Evolutionary conservation across 139 green algal species (phyloP), one percentile per base, ranked within the genome.

Genomic region (Closterium sp.): DNA sequence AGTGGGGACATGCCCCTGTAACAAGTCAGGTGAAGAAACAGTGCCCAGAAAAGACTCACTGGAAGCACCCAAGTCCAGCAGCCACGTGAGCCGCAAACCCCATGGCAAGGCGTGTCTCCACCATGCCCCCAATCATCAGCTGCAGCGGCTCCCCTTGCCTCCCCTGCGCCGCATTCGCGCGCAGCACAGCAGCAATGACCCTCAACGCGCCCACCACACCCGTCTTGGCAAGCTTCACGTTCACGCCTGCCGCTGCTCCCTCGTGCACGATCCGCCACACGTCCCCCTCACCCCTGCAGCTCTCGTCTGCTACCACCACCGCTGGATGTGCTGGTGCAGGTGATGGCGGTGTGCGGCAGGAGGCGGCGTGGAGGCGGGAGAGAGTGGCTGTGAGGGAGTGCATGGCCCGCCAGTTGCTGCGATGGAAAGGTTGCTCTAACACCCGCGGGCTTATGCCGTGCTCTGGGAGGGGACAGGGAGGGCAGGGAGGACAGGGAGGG

Each of bases 41-140:
- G 38, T 50, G 38, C 0, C 6, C 13, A 9, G 38, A 50, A 50
- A 50, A 90, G 73, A 91, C 29, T 27, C 70, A 92, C 90, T 31
- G 30, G 88, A 94, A 94, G 31, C 92, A 79, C 9, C 89, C 89
- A 5, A 94, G 32, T 19, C 92, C 92, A 38, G 92, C 89, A 11
- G 90, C 92, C 42, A 94, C 22, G 90, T 94, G 89, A 27, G 92
- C 92, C 29, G 89, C 89, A 28, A 92, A 94, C 19, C 92, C 92
- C 92, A 94, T 94, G n/a, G n/a, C 89, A 21, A 94, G n/a, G 62
- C 92, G 90, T 2, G 92, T 94, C 34, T 94, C 92, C 30, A 94
- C 90, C 92, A 94, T 94, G 42, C 92, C 92, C 9, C 92, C 92
- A 9, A 94, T 86, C 92, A 94, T 94, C 30, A 94, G 90, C 85